Percentiles rank a stretch among this genome's conserved stretches.
phyloP scores from a whole-genome alignment of 352 stramenopile genomes.

The Peronospora destructor region DNA sequence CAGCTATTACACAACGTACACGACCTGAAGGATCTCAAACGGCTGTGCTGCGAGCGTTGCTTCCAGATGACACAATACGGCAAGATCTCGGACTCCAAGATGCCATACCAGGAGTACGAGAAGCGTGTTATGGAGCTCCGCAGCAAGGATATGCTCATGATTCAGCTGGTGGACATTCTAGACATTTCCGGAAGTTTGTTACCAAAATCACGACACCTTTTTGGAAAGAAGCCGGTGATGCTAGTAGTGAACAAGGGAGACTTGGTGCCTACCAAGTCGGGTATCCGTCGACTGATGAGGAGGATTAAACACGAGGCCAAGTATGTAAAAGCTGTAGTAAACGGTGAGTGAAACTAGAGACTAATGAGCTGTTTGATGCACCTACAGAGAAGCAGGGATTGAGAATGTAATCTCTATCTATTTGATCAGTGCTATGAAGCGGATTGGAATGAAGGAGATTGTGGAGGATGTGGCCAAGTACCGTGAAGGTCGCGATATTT shows the following conservation, averaged over 20 bases:
- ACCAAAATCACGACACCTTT: constrained; percentile 75
- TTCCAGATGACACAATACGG: constrained; percentile 85
- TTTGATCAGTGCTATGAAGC: constrained; percentile 79
- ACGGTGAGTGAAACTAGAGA: not conserved
- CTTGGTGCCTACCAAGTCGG: constrained; percentile 79
- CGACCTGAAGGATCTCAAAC: constrained; percentile 66
- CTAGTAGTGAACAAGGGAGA: constrained; percentile 90
- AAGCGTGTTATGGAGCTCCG: constrained; percentile 80
- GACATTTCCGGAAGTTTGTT: constrained; percentile 87
- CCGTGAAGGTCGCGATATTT: constrained; percentile 77
- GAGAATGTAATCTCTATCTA: constrained; percentile 77
- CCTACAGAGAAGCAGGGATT: constrained; percentile 50
- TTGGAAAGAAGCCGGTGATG: constrained; percentile 87
- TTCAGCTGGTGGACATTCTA: constrained; percentile 89
- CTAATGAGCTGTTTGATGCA: constrained; percentile 3
- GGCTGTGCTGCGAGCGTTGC: constrained; percentile 79
- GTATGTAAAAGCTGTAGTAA: constrained; percentile 16
- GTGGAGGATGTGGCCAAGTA: constrained; percentile 73
- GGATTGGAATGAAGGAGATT: constrained; percentile 84
- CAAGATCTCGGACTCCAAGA: constrained; percentile 77
- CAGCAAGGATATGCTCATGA: constrained; percentile 84
- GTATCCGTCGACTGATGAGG: constrained; percentile 69
- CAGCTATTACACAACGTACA: constrained; percentile 53
- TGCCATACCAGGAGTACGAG: constrained; percentile 85
- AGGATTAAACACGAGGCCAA: constrained; percentile 73